A percentile compares a stretch with the other conserved stretches of the same genome.
These are phyloP conservation scores for Tolypocladium ovalisporum DNA, from an alignment of 2,329 filamentous ascomycete genomes.

Conservation along the genomic window DNA sequence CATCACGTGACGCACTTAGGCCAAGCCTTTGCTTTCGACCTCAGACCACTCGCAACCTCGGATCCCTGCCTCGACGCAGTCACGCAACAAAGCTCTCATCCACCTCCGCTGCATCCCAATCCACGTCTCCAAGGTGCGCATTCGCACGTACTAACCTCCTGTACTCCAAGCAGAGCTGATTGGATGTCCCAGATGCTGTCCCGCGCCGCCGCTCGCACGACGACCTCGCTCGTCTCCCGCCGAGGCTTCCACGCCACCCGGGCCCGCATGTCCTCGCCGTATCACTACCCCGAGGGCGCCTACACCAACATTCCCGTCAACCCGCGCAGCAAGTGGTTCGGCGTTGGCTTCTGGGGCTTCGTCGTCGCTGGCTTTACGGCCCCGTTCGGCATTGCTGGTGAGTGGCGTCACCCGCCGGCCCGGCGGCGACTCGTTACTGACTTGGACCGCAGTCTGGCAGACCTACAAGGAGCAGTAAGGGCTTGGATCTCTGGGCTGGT, in stretches of 20 bases:
- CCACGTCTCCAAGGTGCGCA: conserved; percentile 3
- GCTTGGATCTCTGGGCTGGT: conserved; percentile 6
- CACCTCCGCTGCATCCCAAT: conserved; percentile 13
- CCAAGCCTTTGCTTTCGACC: conserved; percentile 18
- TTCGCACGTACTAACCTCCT: conserved; percentile 6
- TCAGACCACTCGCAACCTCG: conserved; percentile 20
- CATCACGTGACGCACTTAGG: conserved; percentile 8
- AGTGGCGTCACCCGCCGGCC: conserved; percentile 20
- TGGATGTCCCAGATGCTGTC: conserved; percentile 64
- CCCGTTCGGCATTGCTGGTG: conserved; percentile 54
- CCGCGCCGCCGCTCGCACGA: conserved; percentile 54
- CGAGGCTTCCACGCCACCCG: conserved; percentile 92
- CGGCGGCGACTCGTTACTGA: neutral
- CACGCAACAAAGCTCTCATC: conserved; percentile 13
- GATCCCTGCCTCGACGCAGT: conserved; percentile 14
- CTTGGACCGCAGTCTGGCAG: conserved; percentile 32
- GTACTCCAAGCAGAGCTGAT: conserved; percentile 21
- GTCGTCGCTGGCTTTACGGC: conserved; percentile 42
- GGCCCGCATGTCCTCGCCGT: conserved; percentile 74
- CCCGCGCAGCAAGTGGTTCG: conserved; percentile 80
- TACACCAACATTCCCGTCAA: conserved; percentile 96
- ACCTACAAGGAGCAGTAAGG: conserved; percentile 28
- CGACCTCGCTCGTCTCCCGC: conserved; percentile 64
- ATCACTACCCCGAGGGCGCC: conserved; percentile 97
- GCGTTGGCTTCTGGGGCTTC: conserved; percentile 71